Base-by-base conservation (phyloP, 192 early-diverging fungal genomes). In the Coemansia sp. region DNA sequence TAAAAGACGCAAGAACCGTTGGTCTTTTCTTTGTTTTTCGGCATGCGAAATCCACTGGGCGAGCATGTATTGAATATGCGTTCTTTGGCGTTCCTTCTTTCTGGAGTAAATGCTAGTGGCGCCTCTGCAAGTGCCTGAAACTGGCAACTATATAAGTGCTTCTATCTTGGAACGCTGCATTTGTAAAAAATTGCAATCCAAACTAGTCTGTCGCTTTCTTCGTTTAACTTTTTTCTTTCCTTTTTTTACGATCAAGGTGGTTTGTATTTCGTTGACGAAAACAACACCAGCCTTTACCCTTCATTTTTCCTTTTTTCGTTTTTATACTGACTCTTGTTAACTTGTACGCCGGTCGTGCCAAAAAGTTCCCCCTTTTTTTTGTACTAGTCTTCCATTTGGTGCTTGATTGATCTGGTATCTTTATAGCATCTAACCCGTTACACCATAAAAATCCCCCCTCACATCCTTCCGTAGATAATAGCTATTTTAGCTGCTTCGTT, bases 341-440 rank as follows among this genome's bases (percentile, higher is more conserved):
- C 49, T 20, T 38, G 61, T 62, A 63, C 62, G 62, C 62, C 28
- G 62, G 62, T 36, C 62, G 62, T 63, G 31, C 62, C 6, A 17
- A 45, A 45, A 5, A 8, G 17, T 4, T 45, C 5, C 42, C 10
- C 5, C 42, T 5, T 12, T 45, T 45, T 45, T 25, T 25, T 25
- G 22, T 25, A 25, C 22, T 25, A 25, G 42, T 45, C 12, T 8
- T 45, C 17, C 17, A 45, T 4, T 45, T 45, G 42, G 42, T 45
- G 42, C 42, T 45, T 45, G 42, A 45, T 45, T 16, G 42, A 16
- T 45, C 42, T 45, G 42, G 42, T 45, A 45, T 45, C 42, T 45
- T 8, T 45, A 45, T 45, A 45, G 42, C 42, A 45, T 45, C 17
- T 16, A 45, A 16, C 17, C 14, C 14, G 12, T 3, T 12, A 4